These are phyloP conservation scores for Colletotrichum phormii DNA, from an alignment of 2,329 filamentous ascomycete genomes.

Conservation along the genomic window DNA sequence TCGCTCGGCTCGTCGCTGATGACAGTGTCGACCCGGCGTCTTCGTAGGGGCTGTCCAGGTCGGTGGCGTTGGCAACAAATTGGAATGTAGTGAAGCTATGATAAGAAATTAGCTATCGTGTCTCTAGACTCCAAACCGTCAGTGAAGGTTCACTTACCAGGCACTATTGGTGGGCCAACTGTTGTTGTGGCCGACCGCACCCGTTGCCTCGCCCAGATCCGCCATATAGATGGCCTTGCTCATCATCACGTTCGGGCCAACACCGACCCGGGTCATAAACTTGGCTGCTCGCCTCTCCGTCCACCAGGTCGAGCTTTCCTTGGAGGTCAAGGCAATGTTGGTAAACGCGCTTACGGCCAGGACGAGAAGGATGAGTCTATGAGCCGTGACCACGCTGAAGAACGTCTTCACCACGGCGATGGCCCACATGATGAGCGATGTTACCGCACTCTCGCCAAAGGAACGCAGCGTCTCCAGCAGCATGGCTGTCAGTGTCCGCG, in stretches of 20 bases:
- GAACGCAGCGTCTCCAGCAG: slow-evolving; percentile 79
- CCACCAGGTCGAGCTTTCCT: slow-evolving; percentile 84
- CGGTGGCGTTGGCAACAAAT: slow-evolving; percentile 66
- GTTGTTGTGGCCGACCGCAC: slow-evolving; percentile 46
- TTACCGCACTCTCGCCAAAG: slow-evolving; percentile 79
- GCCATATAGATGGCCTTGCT: slow-evolving; percentile 85
- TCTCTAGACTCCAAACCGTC: not conserved
- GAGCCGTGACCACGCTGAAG: slow-evolving; percentile 76
- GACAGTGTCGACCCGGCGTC: slow-evolving; percentile 61
- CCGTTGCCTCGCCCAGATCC: slow-evolving; percentile 78
- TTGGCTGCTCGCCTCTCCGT: slow-evolving; percentile 81
- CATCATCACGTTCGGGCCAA: slow-evolving; percentile 84
- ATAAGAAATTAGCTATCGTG: not conserved
- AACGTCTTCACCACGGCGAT: slow-evolving; percentile 74
- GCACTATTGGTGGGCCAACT: slow-evolving; percentile 60
- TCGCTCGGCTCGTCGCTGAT: slow-evolving; percentile 61
- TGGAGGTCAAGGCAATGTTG: slow-evolving; percentile 81
- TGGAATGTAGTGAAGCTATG: slow-evolving; percentile 72
- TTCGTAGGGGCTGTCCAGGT: slow-evolving; percentile 68
- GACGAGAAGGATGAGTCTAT: slow-evolving; percentile 78
- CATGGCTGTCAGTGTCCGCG: slow-evolving; percentile 74
- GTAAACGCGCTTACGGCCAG: slow-evolving; percentile 76
- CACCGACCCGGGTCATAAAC: slow-evolving; percentile 86
- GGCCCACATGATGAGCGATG: slow-evolving; percentile 81
- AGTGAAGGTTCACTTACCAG: slow-evolving; percentile 51